Percentiles rank a stretch among this genome's conserved stretches.
These are phyloP conservation scores for Filobasidium floriforme DNA, from an alignment of 768 basidiomycete genomes.

Conservation along the genomic window DNA sequence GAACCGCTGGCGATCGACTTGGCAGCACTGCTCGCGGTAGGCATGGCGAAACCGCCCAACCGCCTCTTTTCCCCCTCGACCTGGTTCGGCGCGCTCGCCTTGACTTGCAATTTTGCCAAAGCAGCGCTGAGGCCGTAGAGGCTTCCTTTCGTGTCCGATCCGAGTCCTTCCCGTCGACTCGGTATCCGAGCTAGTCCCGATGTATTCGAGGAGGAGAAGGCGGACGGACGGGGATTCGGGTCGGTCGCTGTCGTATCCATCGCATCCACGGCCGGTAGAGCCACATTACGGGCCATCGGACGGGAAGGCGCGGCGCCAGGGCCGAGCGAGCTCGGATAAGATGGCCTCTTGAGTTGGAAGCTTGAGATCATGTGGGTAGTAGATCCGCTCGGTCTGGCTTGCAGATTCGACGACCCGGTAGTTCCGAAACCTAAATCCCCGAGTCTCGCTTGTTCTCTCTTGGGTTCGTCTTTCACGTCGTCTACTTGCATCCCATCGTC, in stretches of 20 bases:
- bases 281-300: not conserved
- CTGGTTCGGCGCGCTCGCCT: not conserved
- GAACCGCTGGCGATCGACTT: conserved; percentile 6
- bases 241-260: not conserved
- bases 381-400: too few species aligned
- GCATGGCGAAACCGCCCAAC: not conserved
- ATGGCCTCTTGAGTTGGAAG: not conserved
- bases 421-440: too few species aligned
- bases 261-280: not conserved
- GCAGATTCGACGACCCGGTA: too few species aligned
- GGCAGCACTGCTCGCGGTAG: conserved; percentile 9
- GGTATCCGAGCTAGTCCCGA: not conserved
- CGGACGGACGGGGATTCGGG: not conserved
- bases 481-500: too few species aligned
- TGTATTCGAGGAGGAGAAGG: not conserved
- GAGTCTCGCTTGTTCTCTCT: too few species aligned
- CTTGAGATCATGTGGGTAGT: not conserved
- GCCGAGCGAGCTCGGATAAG: not conserved
- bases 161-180: not conserved
- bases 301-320: not conserved
- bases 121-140: conserved; percentile 21
- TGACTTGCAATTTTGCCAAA: conserved; percentile 23
- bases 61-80: not conserved
- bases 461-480: too few species aligned
- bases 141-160: not conserved